Evolutionary conservation across 2,329 filamentous ascomycete species (phyloP), one percentile per base, ranked within the genome.

Genomic region (Diaporthe citri): DNA sequence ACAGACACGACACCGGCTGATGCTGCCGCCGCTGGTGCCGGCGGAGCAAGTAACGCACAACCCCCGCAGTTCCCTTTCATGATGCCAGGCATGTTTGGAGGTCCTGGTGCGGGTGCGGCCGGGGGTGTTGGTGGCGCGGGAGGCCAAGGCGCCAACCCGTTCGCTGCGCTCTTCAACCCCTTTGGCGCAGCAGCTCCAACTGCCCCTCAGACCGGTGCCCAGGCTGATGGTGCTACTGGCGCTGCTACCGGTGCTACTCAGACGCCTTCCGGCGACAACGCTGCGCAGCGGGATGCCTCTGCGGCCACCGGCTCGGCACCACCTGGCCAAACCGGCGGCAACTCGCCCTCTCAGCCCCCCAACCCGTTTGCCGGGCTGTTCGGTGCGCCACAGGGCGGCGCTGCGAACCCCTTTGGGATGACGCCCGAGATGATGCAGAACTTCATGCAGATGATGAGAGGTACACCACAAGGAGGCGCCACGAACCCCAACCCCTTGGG

Each of bases 1-100:
- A 98, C 96, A 48, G 95, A 98, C 83, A 97, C 92, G 41, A 97
- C 95, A 4, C 92, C 91, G 1, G 84, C 86, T n/a, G 87, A 87
- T 51, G 80, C 74, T 81, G 81, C 75, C 78, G 84, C 80, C 48
- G 79, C 78, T 28, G 81, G 78, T 48, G 81, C 77, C 48, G 70
- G 73, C 3, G 79, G 80, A 64, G 80, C 76, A 82, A 85, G 83
- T 75, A 83, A 83, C 52, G 41, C 73, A 31, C 75, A 75, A 57
- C 59, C 60, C n/a, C 75, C 83, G 82, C 77, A 82, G 81, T 76
- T 74, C 66, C 76, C 78, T 77, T 71, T 80, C 69, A 74, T 79
- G 71, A 71, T 82, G 80, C 52, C 82, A 82, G 86, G 84, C 56
- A 74, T 81, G 13, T 78, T 80, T 25, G 78, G 78, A n/a, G 77